Evolutionary conservation across 148 eudicot genomes (phyloP).

Genomic region (Pharnaceum exiguum): DNA sequence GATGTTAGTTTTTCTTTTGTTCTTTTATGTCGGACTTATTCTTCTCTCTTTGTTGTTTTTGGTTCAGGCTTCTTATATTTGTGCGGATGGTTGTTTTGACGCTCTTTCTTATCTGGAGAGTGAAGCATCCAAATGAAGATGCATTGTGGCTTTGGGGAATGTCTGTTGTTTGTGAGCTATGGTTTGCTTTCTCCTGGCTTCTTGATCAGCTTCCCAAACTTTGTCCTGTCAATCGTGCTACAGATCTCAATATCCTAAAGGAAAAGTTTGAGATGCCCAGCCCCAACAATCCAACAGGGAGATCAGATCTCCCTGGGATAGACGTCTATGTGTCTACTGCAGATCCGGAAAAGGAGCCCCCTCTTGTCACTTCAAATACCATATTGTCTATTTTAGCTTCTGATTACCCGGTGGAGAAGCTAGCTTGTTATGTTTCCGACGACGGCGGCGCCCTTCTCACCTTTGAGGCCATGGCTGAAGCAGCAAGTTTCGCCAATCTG

Average conservation of each 20-base stretch:
- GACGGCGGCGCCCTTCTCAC: conserved; percentile 96
- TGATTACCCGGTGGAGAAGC: conserved; percentile 93
- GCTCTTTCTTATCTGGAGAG: conserved; percentile 74
- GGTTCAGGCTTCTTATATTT: conserved; percentile 65
- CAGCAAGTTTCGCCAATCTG: conserved; percentile 78
- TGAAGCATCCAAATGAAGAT: conserved; percentile 70
- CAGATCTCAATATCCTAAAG: conserved; percentile 76
- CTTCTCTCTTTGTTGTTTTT: not conserved
- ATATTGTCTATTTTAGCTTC: conserved; percentile 80
- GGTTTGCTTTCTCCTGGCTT: conserved; percentile 97
- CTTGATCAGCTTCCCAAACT: conserved; percentile 89
- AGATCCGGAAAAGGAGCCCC: conserved; percentile 97
- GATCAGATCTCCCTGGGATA: conserved; percentile 85
- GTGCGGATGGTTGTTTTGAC: conserved; percentile 67
- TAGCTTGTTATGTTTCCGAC: conserved; percentile 89
- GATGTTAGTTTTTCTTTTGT: not conserved
- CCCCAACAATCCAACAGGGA: conserved; percentile 74
- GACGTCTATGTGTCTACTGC: conserved; percentile 94
- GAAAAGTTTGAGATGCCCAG: conserved; percentile 82
- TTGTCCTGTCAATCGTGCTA: conserved; percentile 86
- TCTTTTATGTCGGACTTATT: not conserved
- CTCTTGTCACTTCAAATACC: conserved; percentile 89
- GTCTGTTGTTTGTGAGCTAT: conserved; percentile 90
- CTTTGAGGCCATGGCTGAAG: conserved; percentile 98
- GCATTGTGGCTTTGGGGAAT: conserved; percentile 95